These are phyloP conservation scores for Lasiodiplodia citricola DNA, from an alignment of 2,329 filamentous ascomycete genomes.

Conservation along the genomic window DNA sequence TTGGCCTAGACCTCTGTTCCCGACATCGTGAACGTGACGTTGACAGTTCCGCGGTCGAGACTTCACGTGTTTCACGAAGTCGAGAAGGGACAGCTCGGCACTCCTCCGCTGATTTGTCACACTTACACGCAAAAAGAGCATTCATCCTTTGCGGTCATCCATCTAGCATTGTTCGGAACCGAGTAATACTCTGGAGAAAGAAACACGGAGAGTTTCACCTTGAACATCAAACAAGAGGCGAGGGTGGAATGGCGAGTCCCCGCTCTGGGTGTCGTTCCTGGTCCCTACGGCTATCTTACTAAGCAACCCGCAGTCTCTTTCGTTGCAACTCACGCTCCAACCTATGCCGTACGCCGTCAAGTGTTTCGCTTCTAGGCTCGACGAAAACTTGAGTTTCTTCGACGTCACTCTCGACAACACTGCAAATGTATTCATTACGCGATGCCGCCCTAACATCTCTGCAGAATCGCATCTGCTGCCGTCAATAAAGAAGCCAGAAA, in stretches of 20 bases:
- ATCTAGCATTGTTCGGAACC: conserved; percentile 30
- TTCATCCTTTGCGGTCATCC: conserved; percentile 27
- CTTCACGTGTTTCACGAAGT: conserved; percentile 27
- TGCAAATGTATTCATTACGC: conserved; percentile 36
- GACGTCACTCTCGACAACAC: conserved; percentile 22
- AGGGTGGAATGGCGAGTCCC: conserved; percentile 26
- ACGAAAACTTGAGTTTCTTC: conserved; percentile 23
- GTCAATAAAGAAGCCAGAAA: neutral
- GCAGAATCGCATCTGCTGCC: neutral
- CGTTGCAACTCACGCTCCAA: conserved; percentile 26
- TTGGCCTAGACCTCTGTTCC: conserved; percentile 31
- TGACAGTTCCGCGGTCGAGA: conserved; percentile 29
- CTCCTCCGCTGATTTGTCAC: conserved; percentile 26
- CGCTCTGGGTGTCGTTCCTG: conserved; percentile 30
- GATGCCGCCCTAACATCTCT: conserved; percentile 19
- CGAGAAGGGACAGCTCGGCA: conserved; percentile 14
- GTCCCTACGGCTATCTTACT: conserved; percentile 25
- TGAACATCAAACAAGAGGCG: conserved; percentile 28
- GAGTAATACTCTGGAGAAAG: conserved; percentile 25
- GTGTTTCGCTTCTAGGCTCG: conserved; percentile 9
- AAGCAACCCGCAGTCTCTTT: neutral
- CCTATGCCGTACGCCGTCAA: conserved; percentile 17
- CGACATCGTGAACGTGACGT: conserved; percentile 28
- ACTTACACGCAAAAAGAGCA: conserved; percentile 27
- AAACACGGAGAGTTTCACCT: conserved; percentile 25